phyloP scores from a whole-genome alignment of 83 land plant genomes.

The Thuja plicata region DNA sequence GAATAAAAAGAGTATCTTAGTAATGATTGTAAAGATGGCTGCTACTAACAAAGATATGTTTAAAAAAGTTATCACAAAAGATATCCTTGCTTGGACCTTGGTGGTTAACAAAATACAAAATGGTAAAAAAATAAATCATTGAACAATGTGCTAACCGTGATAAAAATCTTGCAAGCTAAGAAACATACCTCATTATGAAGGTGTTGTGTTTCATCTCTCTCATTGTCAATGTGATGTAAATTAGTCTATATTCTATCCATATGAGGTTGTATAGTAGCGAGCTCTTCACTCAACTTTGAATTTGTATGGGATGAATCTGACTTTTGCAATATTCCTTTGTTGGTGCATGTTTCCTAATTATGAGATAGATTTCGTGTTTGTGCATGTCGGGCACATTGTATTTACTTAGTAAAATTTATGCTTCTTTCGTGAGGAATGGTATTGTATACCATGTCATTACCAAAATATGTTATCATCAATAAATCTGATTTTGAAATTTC shows the following conservation, averaged over 20 bases:
- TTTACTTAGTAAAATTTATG: too few species aligned
- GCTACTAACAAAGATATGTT: background rate
- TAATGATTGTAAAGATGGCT: background rate
- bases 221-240: background rate
- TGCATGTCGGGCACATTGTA: too few species aligned
- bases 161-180: background rate
- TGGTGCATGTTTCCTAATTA: too few species aligned
- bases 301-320: background rate
- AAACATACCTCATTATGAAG: slow-evolving; percentile 11
- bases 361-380: too few species aligned
- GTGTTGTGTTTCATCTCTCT: background rate
- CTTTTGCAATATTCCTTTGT: too few species aligned
- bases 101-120: background rate
- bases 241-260: background rate
- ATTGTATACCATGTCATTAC: too few species aligned
- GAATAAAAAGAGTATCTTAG: background rate
- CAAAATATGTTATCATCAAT: too few species aligned
- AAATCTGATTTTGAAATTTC: too few species aligned
- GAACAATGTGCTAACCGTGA: background rate
- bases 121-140: background rate
- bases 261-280: background rate
- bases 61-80: background rate
- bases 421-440: too few species aligned
- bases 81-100: background rate
- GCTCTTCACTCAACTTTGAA: slow-evolving; percentile 6